Percentiles rank a stretch among this genome's conserved stretches.
phyloP scores from a whole-genome alignment of 2,329 filamentous ascomycete species.

The Aspergillus sclerotialis region DNA sequence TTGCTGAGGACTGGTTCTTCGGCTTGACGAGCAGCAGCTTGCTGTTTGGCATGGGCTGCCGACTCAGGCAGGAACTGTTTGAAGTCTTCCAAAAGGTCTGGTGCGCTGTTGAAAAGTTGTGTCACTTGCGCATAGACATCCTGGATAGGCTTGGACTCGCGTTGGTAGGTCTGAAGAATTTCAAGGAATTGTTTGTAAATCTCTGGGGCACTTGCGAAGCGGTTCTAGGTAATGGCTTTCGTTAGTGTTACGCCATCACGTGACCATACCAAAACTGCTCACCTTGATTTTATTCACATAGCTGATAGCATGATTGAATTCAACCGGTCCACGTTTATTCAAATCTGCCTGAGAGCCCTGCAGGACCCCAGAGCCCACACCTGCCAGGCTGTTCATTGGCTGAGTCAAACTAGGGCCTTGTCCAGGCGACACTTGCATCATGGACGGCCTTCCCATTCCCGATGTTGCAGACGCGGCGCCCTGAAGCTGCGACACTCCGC shows the following conservation, averaged over 20 bases:
- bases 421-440: slow-evolving; percentile 43
- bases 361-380: slow-evolving; percentile 52
- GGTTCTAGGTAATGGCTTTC: slow-evolving; percentile 56
- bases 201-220: slow-evolving; percentile 91
- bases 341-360: slow-evolving; percentile 47
- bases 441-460: slow-evolving; percentile 37
- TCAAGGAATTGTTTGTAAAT: slow-evolving; percentile 99
- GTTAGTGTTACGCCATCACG: not conserved
- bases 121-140: slow-evolving; percentile 98
- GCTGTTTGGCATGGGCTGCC: slow-evolving; percentile 60
- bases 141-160: slow-evolving; percentile 96
- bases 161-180: slow-evolving; percentile 95
- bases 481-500: slow-evolving; percentile 59
- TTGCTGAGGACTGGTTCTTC: slow-evolving; percentile 64
- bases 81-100: slow-evolving; percentile 93
- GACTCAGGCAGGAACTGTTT: slow-evolving; percentile 98
- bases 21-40: slow-evolving; percentile 52
- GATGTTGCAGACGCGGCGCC: slow-evolving; percentile 59
- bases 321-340: slow-evolving; percentile 87
- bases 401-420: slow-evolving; percentile 41
- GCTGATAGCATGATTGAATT: slow-evolving; percentile 98
- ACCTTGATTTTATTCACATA: slow-evolving; percentile 99
- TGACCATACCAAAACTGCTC: slow-evolving; percentile 25
- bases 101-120: slow-evolving; percentile 82
- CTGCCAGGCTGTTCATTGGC: slow-evolving; percentile 55